Evolutionary conservation across 2,329 filamentous ascomycete species (phyloP), one percentile per base, ranked within the genome.

Genomic region (Colletotrichum sublineola): DNA sequence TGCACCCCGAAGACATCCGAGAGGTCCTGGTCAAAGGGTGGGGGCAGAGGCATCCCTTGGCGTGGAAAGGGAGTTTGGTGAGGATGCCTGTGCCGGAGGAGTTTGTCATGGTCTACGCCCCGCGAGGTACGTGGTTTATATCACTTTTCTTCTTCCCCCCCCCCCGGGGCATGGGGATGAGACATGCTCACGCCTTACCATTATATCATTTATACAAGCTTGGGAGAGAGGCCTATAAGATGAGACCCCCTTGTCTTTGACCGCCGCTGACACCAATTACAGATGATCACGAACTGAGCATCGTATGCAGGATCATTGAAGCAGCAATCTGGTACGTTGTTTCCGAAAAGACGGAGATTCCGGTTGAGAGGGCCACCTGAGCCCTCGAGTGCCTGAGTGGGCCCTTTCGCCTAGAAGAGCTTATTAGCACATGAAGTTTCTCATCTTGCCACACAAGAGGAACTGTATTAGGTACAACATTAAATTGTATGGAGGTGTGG

Each of bases 71-170:
- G 55, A 91, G 89, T 85, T 87, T 91, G 38, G 63, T 82, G 74
- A 85, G 86, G 73, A 87, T 90, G 78, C 93, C 93, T 63, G 90
- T 96, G 67, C 93, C 94, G 0, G 83, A 86, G 4, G 91, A 92
- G 53, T 97, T 97, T 80, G 85, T 94, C 69, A 91, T 97, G 90
- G 86, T 97, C 5, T 97, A 97, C 82, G 93, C 94, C 24, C 94
- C 94, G 2, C 84, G 93, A 77, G 82, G 87, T 84, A 76, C 38
- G 71, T 71, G 20, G 20, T n/a, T 48, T 24, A 5, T 24, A 12
- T 48, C n/a, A 12, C 2, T 48, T 5, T n/a, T 24, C 20, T 24
- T n/a, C 5, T 3, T 24, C 46, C 50, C 12, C 9, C 15, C 15
- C 11, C 29, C 18, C 9, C n/a, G 11, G 11, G 3, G 1, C 5